Conservation (phyloP, 371 early-diverging fungal species). For the Entomophthora muscae region DNA sequence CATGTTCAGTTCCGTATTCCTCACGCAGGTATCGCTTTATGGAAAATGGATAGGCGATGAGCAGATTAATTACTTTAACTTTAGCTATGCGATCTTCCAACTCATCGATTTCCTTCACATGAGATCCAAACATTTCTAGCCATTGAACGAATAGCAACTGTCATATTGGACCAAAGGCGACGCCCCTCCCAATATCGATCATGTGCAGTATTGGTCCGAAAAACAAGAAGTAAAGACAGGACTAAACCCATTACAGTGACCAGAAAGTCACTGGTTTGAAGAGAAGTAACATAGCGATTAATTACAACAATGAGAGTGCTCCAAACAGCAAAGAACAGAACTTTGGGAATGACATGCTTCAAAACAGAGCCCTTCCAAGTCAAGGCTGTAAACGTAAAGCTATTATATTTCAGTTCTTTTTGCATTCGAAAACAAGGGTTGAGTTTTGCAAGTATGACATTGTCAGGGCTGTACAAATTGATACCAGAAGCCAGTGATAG, state of each 20-base stretch:
- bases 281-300: not conserved
- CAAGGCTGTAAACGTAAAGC: constrained; percentile 7
- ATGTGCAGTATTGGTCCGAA: constrained; percentile 49
- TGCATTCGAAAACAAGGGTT: not conserved
- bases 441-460: too few relatives aligned
- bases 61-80: constrained; percentile 29
- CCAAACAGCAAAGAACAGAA: constrained; percentile 3
- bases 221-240: constrained; percentile 42
- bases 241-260: constrained; percentile 33
- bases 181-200: constrained; percentile 59
- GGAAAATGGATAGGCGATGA: constrained; percentile 43
- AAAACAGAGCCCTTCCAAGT: constrained; percentile 5
- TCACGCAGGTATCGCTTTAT: constrained; percentile 53
- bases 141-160: constrained; percentile 21
- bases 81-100: constrained; percentile 28
- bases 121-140: constrained; percentile 29
- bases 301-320: not conserved
- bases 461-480: too few relatives aligned
- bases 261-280: constrained; percentile 9
- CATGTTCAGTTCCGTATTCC: constrained; percentile 25
- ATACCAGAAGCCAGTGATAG: too few relatives aligned
- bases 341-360: constrained; percentile 2
- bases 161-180: constrained; percentile 41
- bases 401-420: constrained; percentile 5
- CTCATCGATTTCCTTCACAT: constrained; percentile 20